phyloP scores from a whole-genome alignment of 176 grass and related monocot genomes.

The Avena sativa region DNA sequence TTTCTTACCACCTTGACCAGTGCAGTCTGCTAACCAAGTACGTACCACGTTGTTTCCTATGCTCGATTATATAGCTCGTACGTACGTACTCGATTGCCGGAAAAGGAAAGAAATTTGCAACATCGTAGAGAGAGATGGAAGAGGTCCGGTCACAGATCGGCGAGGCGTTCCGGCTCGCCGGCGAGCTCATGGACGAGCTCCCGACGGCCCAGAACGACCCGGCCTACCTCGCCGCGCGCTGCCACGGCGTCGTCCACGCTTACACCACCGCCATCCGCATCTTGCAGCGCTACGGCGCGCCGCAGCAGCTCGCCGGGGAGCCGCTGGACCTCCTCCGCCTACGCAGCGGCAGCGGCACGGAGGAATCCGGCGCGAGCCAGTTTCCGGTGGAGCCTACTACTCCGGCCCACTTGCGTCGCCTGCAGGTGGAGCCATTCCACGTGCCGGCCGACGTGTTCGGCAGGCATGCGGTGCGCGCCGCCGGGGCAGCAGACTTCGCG shows the following conservation, averaged over 20 bases:
- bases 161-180: conserved; percentile 48
- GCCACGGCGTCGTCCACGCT: conserved; percentile 38
- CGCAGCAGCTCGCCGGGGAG: background rate
- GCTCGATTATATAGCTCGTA: background rate
- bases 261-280: conserved; percentile 33
- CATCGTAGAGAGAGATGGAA: conserved; percentile 30
- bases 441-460: background rate
- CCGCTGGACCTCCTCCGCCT: conserved; percentile 26
- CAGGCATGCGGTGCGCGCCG: background rate
- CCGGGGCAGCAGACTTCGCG: background rate
- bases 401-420: background rate
- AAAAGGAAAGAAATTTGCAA: background rate
- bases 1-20: conserved; percentile 15
- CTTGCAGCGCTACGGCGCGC: conserved; percentile 21
- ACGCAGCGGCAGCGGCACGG: background rate
- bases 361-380: background rate
- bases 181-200: conserved; percentile 49
- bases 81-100: background rate
- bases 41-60: conserved; percentile 47
- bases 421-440: conserved; percentile 6
- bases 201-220: conserved; percentile 37
- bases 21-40: background rate
- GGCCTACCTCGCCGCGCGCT: conserved; percentile 46
- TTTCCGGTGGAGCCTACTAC: background rate
- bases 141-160: conserved; percentile 40